phyloP scores from a whole-genome alignment of 1,284 basidiomycete species.

The Amylostereum chailletii region DNA sequence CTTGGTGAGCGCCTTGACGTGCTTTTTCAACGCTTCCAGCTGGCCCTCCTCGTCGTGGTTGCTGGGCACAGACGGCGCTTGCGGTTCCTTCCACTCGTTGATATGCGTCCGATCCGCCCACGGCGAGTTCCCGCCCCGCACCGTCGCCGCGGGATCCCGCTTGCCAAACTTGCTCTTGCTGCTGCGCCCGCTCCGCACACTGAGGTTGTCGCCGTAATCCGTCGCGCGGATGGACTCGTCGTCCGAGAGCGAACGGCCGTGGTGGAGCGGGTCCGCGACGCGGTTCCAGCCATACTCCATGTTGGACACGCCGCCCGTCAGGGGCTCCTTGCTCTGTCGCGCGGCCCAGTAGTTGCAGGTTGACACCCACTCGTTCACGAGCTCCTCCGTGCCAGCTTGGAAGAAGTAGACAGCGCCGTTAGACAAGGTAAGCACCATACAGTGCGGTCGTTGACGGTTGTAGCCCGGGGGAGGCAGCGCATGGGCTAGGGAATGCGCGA shows the following conservation, averaged over 20 bases:
- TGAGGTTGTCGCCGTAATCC: conserved; percentile 53
- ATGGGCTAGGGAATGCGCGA: conserved; percentile 86
- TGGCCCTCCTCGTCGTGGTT: conserved; percentile 89
- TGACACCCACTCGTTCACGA: conserved; percentile 96
- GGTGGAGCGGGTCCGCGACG: conserved; percentile 44
- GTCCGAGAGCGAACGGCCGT: conserved; percentile 50
- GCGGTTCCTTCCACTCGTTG: conserved; percentile 91
- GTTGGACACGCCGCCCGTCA: conserved; percentile 92
- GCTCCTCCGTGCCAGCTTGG: conserved; percentile 95
- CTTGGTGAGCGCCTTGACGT: conserved; percentile 66
- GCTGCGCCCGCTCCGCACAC: conserved; percentile 63
- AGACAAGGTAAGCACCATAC: conserved; percentile 90
- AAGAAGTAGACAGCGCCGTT: conserved; percentile 91
- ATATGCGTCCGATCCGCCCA: conserved; percentile 75
- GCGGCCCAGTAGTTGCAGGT: conserved; percentile 99
- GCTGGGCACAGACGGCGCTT: conserved; percentile 76
- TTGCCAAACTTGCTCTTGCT: conserved; percentile 59
- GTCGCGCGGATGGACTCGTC: conserved; percentile 39
- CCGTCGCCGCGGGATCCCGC: conserved; percentile 53
- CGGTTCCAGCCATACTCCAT: conserved; percentile 99
- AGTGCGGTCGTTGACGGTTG: conserved; percentile 81
- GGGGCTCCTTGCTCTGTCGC: conserved; percentile 84
- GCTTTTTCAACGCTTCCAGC: conserved; percentile 76
- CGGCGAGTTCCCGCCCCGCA: conserved; percentile 55
- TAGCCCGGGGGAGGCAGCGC: conserved; percentile 88